Evolutionary conservation across 139 green algal genomes (phyloP).

Genomic region (Chlorella sorokiniana): DNA sequence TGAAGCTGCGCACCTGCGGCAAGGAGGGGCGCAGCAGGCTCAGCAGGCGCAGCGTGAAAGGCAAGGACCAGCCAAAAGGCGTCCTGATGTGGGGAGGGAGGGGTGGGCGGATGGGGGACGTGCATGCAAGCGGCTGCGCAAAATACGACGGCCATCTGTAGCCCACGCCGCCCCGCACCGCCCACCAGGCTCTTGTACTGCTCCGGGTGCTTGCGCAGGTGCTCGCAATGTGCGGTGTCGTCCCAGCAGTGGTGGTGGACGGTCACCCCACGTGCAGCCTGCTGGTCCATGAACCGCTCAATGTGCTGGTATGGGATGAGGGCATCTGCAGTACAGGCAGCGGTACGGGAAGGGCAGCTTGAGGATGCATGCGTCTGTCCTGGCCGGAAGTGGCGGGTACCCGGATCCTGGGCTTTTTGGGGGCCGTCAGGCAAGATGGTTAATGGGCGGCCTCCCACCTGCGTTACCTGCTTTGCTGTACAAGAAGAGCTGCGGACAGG

Average conservation of each 20-base stretch:
- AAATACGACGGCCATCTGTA: not conserved
- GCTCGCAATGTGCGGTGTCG: slow-evolving; percentile 46
- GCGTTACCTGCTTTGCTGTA: slow-evolving; percentile 40
- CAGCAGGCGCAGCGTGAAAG: too few relatives aligned
- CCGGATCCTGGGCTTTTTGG: too few relatives aligned
- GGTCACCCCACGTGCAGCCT: slow-evolving; percentile 38
- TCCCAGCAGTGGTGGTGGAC: slow-evolving; percentile 29
- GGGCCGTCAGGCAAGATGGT: too few relatives aligned
- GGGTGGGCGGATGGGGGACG: too few relatives aligned
- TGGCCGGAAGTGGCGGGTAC: too few relatives aligned
- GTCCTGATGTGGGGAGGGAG: too few relatives aligned
- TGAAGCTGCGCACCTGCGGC: slow-evolving; percentile 6
- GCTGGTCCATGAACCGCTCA: slow-evolving; percentile 58
- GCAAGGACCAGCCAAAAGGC: too few relatives aligned
- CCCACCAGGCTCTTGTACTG: slow-evolving; percentile 3
- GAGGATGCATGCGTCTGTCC: too few relatives aligned
- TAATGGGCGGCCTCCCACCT: not conserved
- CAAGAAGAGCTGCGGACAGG: slow-evolving; percentile 70
- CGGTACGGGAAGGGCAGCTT: too few relatives aligned
- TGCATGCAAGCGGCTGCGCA: too few relatives aligned
- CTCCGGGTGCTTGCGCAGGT: slow-evolving; percentile 32
- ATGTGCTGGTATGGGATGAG: slow-evolving; percentile 60
- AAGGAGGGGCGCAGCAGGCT: too few relatives aligned
- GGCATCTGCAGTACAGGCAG: slow-evolving; percentile 49
- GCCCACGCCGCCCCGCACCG: not conserved